Percentiles rank a stretch among this genome's conserved stretches.
Evolutionary conservation across 768 basidiomycete species (phyloP).

Genomic region (Cantharellus cinnabarinus): DNA sequence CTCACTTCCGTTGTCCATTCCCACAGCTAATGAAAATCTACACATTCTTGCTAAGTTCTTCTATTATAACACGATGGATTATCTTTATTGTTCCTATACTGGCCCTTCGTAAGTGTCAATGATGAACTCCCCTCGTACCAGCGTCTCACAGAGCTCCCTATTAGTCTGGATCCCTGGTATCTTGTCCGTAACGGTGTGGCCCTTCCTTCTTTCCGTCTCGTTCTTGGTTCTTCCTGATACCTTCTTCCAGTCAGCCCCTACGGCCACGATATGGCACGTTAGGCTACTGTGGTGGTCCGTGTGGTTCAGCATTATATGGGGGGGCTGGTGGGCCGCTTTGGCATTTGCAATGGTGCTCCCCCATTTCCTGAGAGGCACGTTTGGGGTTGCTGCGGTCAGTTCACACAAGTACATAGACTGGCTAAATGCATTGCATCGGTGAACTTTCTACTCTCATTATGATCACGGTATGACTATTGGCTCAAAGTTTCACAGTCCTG

Average conservation of each 20-base stretch:
- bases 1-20: not conserved
- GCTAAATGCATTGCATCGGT: slow-evolving; percentile 45
- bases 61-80: slow-evolving; percentile 62
- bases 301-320: slow-evolving; percentile 68
- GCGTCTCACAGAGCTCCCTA: not conserved
- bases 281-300: slow-evolving; percentile 61
- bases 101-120: slow-evolving; percentile 3
- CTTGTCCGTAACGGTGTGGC: slow-evolving; percentile 24
- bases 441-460: slow-evolving; percentile 6
- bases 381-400: slow-evolving; percentile 56
- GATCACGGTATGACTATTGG: slow-evolving; percentile 9
- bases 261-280: slow-evolving; percentile 42
- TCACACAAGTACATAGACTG: slow-evolving; percentile 63
- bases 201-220: no score
- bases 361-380: slow-evolving; percentile 19
- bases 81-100: slow-evolving; percentile 23
- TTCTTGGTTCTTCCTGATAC: no score
- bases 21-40: slow-evolving; percentile 40
- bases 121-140: not conserved
- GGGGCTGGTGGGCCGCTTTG: slow-evolving; percentile 65
- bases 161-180: slow-evolving; percentile 30
- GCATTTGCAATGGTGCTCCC: slow-evolving; percentile 29
- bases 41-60: slow-evolving; percentile 52
- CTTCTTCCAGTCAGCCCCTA: slow-evolving; percentile 16
- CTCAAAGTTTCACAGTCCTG: slow-evolving; percentile 20